Evolutionary conservation across 2,329 filamentous ascomycete species (phyloP), one percentile per base, ranked within the genome.

Genomic region (Epichloe elymi): DNA sequence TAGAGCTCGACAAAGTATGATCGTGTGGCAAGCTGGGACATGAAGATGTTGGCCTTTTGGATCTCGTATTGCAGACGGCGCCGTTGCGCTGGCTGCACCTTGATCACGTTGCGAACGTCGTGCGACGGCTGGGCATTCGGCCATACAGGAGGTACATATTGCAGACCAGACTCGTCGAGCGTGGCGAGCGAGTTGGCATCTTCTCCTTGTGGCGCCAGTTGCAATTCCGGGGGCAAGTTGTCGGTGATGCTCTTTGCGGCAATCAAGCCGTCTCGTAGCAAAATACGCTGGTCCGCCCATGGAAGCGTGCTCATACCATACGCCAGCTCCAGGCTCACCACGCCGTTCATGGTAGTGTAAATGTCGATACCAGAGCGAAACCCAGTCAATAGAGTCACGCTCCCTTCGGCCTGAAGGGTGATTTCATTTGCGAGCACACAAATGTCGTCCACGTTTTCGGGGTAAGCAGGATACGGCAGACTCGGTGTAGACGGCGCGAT

Each of bases 1-100:
- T 91, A 95, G 56, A 89, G 84, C 64, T 95, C 88, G 0, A 94
- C 87, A 51, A 91, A 81, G 63, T 88, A 90, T 0, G 86, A 91
- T 23, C 89, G 78, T 0, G 88, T 94, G 2, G 83, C 82, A 10
- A 95, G 72, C 60, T 89, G 85, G 5, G 85, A 91, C 2, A 83
- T 81, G 61, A 91, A 88, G 39, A 95, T 86, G 64, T 95, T 95
- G 6, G 88, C 86, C 63, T 94, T 95, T 64, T 95, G 88, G 33
- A 95, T 93, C 67, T 95, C 89, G 57, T 83, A 88, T 62, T 93
- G 87, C 4, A 89, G 64, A 51, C 75, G 71, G 1, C 79, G 73
- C 2, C 78, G 74, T 3, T 73, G 70, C 26, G 68, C 63, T 1
- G 75, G 73, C 26, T 79, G 69, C 19, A 69, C 65, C 50, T 73